Percentiles rank a stretch among this genome's conserved stretches.
phyloP scores from a whole-genome alignment of 768 basidiomycete genomes.

The Agaricus subrufescens region DNA sequence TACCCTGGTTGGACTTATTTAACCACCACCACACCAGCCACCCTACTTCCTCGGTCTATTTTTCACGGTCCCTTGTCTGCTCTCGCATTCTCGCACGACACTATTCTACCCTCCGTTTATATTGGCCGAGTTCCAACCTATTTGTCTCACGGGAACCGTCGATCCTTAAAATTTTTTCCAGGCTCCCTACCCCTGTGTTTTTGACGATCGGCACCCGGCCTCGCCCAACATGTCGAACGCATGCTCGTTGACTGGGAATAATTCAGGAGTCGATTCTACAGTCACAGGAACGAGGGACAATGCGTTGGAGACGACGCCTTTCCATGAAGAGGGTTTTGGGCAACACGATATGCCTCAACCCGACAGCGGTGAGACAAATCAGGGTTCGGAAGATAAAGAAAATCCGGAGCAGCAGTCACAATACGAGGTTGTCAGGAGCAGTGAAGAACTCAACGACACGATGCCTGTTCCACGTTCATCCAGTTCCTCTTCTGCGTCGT shows the following conservation, averaged over 20 bases:
- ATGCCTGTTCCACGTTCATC: not conserved
- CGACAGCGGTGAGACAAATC: not conserved
- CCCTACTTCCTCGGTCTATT: not conserved
- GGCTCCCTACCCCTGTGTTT: not conserved
- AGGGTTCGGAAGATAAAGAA: not conserved
- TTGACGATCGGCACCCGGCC: not conserved
- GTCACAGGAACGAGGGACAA: not conserved
- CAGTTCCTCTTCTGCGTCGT: conserved; percentile 11
- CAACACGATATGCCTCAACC: too few relatives aligned
- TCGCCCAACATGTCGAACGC: not conserved
- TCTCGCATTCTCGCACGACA: too few relatives aligned
- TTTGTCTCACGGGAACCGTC: too few relatives aligned
- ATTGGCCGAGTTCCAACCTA: too few relatives aligned
- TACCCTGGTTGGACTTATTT: not conserved
- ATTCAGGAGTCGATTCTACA: not conserved
- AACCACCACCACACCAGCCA: not conserved
- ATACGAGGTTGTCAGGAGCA: not conserved
- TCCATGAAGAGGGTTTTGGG: too few relatives aligned
- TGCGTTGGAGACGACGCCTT: not conserved
- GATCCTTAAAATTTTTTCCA: not conserved
- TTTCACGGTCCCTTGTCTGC: not conserved
- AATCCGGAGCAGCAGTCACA: not conserved
- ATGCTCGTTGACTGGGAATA: not conserved
- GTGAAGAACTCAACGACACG: not conserved
- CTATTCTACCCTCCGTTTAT: too few relatives aligned